Base-by-base conservation (phyloP, 345 rosid species). In the Clausena lansium region DNA sequence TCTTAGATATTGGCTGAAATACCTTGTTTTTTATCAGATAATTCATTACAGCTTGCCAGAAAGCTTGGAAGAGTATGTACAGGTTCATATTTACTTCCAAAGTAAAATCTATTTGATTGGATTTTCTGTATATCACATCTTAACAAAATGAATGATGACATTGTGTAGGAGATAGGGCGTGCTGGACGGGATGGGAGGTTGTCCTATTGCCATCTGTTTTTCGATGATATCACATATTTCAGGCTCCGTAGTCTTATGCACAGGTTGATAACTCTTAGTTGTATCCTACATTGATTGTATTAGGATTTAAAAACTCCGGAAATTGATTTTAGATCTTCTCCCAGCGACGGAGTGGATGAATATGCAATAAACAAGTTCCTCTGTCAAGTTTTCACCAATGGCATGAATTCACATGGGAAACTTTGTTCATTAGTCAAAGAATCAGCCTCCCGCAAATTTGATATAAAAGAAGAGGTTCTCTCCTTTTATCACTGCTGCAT, bases 1-100 rank as follows among this genome's bases (percentile, higher is more conserved):
- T 20, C 63, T 14, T 73, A 32, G 28, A 13, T 50, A n/a, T 60
- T 62, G 57, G 30, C 27, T 47, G 63, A 35, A 50, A 25, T 67
- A 41, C 75, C 57, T 77, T 52, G 73, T 60, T 67, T n/a, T 77
- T 65, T 79, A 64, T 82, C 84, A 96, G 99, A 92, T 94, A 69
- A 90, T 96, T 80, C 98, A 96, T 84, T 93, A 91, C 83, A 92
- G 96, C 80, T 17, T 96, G 84, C 99, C 99, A 81, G 97, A 92
- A 87, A 96, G 99, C 88, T 87, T 96, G 89, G 99, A 96, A 83
- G 99, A 92, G 89, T 96, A 94, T 80, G 97, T 94, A 77, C 99
- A 96, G 98, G 99, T 96, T 63, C 10, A 73, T 75, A 76, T 79
- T 76, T 80, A 55, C 47, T 80, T 74, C 79, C 30, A 41, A 61